A percentile compares a stretch with the other conserved stretches of the same genome.
Evolutionary conservation across 1,139 yeast species (phyloP).

Genomic region (Magnusiomyces sp.): DNA sequence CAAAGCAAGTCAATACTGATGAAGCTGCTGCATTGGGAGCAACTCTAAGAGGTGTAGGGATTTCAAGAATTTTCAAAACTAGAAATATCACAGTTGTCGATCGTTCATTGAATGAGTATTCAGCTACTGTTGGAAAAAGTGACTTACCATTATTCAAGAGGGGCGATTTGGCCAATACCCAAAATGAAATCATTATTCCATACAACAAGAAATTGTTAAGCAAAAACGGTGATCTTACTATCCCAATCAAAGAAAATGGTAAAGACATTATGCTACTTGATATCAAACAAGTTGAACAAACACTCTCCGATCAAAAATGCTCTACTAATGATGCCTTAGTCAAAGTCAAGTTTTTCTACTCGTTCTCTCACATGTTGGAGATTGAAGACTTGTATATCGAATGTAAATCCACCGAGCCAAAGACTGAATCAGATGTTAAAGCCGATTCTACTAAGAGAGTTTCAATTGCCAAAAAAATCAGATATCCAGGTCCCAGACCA

Average conservation of each 20-base stretch:
- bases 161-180: slow-evolving; percentile 26
- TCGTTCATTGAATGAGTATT: slow-evolving; percentile 36
- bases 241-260: background rate
- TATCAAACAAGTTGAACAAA: too few relatives aligned
- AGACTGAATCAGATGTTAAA: background rate
- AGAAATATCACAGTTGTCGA: slow-evolving; percentile 57
- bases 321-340: too few relatives aligned
- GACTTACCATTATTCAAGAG: slow-evolving; percentile 22
- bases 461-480: slow-evolving; percentile 2
- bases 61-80: slow-evolving; percentile 53
- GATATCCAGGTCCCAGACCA: slow-evolving; percentile 21
- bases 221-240: too few relatives aligned
- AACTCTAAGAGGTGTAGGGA: slow-evolving; percentile 65
- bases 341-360: too few relatives aligned
- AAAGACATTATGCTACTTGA: background rate
- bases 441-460: background rate
- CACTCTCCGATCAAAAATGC: too few relatives aligned
- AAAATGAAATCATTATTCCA: slow-evolving; percentile 10
- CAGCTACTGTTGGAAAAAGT: slow-evolving; percentile 20
- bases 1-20: slow-evolving; percentile 93
- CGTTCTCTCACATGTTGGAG: too few relatives aligned
- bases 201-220: too few relatives aligned
- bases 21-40: slow-evolving; percentile 92
- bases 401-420: background rate
- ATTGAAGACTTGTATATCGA: too few relatives aligned